These are phyloP conservation scores for Ophiosphaerella korrae DNA, from an alignment of 2,329 filamentous ascomycete species.

Conservation along the genomic window DNA sequence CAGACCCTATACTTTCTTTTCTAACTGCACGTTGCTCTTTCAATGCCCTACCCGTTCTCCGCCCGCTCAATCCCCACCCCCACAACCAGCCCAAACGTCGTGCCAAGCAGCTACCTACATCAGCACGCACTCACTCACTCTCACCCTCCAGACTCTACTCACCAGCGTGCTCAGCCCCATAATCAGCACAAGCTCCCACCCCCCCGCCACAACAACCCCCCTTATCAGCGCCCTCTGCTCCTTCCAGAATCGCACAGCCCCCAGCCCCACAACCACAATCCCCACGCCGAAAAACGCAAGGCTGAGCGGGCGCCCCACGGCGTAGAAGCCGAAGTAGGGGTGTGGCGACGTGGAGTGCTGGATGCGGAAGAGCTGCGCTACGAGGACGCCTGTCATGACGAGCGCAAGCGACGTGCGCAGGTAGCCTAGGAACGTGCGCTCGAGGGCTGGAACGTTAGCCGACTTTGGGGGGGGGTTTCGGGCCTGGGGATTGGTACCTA, in stretches of 20 bases:
- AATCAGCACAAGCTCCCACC: constrained; percentile 62
- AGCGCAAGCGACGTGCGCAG: constrained; percentile 72
- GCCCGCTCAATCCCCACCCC: constrained; percentile 23
- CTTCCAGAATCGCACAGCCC: constrained; percentile 64
- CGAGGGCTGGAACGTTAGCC: constrained; percentile 62
- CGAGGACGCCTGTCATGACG: constrained; percentile 67
- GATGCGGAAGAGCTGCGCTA: constrained; percentile 71
- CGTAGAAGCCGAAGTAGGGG: constrained; percentile 62
- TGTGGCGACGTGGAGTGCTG: constrained; percentile 55
- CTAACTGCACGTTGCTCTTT: no score
- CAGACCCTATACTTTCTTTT: no score
- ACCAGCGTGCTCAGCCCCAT: constrained; percentile 56
- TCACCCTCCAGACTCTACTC: constrained; percentile 35
- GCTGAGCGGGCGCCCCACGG: constrained; percentile 65
- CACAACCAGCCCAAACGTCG: constrained; percentile 23
- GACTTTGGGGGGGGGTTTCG: constrained; percentile 52
- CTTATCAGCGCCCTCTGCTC: constrained; percentile 64
- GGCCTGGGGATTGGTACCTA: constrained; percentile 51
- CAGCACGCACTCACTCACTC: not conserved
- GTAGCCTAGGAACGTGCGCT: constrained; percentile 76
- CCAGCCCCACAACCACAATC: constrained; percentile 58
- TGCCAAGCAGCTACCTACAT: constrained; percentile 17
- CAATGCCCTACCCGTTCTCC: no score
- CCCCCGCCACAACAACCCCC: constrained; percentile 63
- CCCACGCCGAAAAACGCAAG: constrained; percentile 56